Conservation (phyloP, 2,329 filamentous ascomycete species). For the Knufia petricola region DNA sequence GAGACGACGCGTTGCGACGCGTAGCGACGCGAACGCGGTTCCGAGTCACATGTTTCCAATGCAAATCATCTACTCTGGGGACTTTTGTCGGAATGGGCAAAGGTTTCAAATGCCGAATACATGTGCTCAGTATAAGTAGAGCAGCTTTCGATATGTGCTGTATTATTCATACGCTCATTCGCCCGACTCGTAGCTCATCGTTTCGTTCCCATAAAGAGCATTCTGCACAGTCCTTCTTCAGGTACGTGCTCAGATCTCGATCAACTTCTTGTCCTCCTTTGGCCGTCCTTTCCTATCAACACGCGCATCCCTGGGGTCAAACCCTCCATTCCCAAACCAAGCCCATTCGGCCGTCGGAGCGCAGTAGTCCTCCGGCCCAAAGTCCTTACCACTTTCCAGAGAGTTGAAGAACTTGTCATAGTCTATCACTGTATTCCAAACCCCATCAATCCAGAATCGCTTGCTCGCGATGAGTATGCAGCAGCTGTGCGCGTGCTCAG, state of each 20-base stretch:
- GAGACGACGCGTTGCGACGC: neutral
- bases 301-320: constrained; percentile 79
- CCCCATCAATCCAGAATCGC: constrained; percentile 64
- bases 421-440: constrained; percentile 87
- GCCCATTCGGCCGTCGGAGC: constrained; percentile 88
- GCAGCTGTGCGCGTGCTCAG: constrained; percentile 91
- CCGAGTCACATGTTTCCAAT: neutral
- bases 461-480: constrained; percentile 79
- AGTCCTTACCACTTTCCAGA: constrained; percentile 64
- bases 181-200: neutral
- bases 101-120: too few species aligned
- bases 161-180: neutral
- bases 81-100: too few species aligned
- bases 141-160: too few species aligned
- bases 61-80: too few species aligned
- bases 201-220: neutral
- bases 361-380: constrained; percentile 85
- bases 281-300: constrained; percentile 68
- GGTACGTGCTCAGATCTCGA: too few species aligned
- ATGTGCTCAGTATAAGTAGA: too few species aligned
- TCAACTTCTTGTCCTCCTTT: constrained; percentile 11
- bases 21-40: neutral
- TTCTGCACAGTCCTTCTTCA: too few species aligned
- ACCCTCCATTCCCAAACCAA: constrained; percentile 86
- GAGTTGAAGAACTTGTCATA: constrained; percentile 82